Base-by-base conservation (phyloP, 306 rosid genomes). In the Cucurbita maxima region DNA sequence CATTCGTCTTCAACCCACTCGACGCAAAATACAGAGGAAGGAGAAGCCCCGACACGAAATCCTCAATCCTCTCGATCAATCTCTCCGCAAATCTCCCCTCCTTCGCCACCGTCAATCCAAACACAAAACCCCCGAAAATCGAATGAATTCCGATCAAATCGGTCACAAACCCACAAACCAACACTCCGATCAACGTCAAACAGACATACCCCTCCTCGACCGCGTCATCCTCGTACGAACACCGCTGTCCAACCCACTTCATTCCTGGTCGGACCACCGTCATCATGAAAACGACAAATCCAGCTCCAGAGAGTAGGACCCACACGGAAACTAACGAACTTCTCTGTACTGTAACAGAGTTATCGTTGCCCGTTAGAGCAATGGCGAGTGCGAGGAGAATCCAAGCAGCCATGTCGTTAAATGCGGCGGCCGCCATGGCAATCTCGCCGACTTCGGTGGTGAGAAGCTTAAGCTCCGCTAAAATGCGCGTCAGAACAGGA, bases 331-430 rank as follows among this genome's bases (percentile, higher is more conserved):
- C 48, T 6, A 90, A 38, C 0, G 96, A 90, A 70, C 91, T 88
- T 73, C 85, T 89, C 1, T 57, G 80, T 7, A 7, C 62, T 1
- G 79, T 13, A 1, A 16, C 78, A 30, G 34, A 30, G 0, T 85
- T 76, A 10, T 75, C 83, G 45, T 77, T 76, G 0, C 92, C 91
- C 1, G 96, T 84, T 0, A 92, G 61, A 0, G 96, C 98, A 0
- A 92, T 85, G 0, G 98, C 98, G 3, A 92, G 79, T 1, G 98
- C 96, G 0, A 92, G 84, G 8, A 92, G 77, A 25, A 92, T 87
- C 98, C 98, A 92, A 0, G 98, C 98, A 0, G 83, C 96, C 12
- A 92, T 79, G 82, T 92, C 98, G 83, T 92, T 92, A 75, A 92
- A 79, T 0, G 93, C 98, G 0, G 96, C 98, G 0, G 96, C 96